phyloP scores from a whole-genome alignment of 768 basidiomycete genomes.

The Calocybe cyanea region DNA sequence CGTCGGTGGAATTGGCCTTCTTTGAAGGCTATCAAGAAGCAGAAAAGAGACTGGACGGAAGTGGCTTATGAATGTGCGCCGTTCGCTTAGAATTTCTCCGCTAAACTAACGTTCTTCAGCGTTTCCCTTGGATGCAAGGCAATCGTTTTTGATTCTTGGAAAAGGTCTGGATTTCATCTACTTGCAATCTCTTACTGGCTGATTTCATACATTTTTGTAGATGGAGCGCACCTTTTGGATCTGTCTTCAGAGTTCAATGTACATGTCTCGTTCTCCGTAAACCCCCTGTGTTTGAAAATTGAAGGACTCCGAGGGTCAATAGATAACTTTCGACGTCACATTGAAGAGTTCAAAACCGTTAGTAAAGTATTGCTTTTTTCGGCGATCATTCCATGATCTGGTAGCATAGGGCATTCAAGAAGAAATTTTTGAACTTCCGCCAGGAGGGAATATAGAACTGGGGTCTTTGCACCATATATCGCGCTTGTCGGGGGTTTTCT shows the following conservation, averaged over 20 bases:
- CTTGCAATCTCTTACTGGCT: background rate
- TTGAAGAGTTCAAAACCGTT: slow-evolving; percentile 50
- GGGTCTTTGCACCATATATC: slow-evolving; percentile 63
- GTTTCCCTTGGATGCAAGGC: slow-evolving; percentile 50
- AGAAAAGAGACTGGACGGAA: slow-evolving; percentile 48
- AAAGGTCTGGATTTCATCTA: slow-evolving; percentile 42
- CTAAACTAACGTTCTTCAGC: slow-evolving; percentile 30
- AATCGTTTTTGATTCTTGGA: slow-evolving; percentile 70
- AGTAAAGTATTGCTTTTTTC: slow-evolving; percentile 10
- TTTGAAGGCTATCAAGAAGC: slow-evolving; percentile 46
- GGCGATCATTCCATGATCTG: slow-evolving; percentile 1
- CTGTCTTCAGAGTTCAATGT: slow-evolving; percentile 59
- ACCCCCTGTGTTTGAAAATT: slow-evolving; percentile 56
- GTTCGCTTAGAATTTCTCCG: slow-evolving; percentile 1
- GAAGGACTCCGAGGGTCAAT: slow-evolving; percentile 56
- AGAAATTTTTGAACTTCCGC: slow-evolving; percentile 40
- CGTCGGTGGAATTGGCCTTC: slow-evolving; percentile 69
- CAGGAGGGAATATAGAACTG: slow-evolving; percentile 34
- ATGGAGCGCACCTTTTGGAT: slow-evolving; percentile 58
- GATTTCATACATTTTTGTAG: slow-evolving; percentile 30
- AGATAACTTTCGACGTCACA: slow-evolving; percentile 41
- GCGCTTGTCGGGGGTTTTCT: slow-evolving; percentile 60
- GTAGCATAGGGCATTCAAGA: slow-evolving; percentile 34
- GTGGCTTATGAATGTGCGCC: slow-evolving; percentile 42
- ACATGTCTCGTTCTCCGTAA: slow-evolving; percentile 52